Evolutionary conservation across 805 yeast species (phyloP).

Genomic region (Myxozyma kluyveri): DNA sequence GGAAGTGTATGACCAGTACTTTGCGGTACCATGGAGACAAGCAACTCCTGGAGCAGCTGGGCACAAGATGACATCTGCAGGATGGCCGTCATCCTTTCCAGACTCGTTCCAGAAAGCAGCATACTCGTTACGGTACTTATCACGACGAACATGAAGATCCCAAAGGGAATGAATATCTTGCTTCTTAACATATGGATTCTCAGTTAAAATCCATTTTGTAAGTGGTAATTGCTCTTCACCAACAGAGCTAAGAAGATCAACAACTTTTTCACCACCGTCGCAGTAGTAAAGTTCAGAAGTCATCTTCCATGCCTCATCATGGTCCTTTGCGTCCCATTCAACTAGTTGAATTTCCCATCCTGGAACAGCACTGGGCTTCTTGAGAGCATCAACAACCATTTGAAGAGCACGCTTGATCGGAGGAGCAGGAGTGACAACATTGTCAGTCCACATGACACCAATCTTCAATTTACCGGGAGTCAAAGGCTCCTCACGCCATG

Average conservation of each 20-base stretch:
- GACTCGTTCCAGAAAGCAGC: conserved; percentile 48
- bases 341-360: conserved; percentile 36
- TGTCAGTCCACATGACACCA: conserved; percentile 51
- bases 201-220: conserved; percentile 52
- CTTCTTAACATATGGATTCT: conserved; percentile 40
- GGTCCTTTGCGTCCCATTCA: conserved; percentile 32
- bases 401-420: conserved; percentile 43
- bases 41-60: conserved; percentile 72
- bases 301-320: conserved; percentile 35
- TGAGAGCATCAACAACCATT: conserved; percentile 41
- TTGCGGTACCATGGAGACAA: conserved; percentile 60
- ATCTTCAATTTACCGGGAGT: conserved; percentile 41
- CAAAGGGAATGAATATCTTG: conserved; percentile 38
- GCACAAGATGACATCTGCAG: conserved; percentile 60
- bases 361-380: conserved; percentile 44
- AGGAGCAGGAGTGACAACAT: conserved; percentile 53
- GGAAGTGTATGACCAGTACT: conserved; percentile 79
- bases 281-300: conserved; percentile 49
- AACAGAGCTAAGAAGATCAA: conserved; percentile 50
- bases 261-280: conserved; percentile 66
- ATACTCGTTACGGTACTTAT: conserved; percentile 57
- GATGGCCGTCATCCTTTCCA: conserved; percentile 25
- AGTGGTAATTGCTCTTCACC: conserved; percentile 70
- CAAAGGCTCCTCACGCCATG: conserved; percentile 48
- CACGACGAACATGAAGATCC: conserved; percentile 54